Evolutionary conservation across 352 stramenopile species (phyloP), one percentile per base, ranked within the genome.

Genomic region (Phytopythium sindhum): DNA sequence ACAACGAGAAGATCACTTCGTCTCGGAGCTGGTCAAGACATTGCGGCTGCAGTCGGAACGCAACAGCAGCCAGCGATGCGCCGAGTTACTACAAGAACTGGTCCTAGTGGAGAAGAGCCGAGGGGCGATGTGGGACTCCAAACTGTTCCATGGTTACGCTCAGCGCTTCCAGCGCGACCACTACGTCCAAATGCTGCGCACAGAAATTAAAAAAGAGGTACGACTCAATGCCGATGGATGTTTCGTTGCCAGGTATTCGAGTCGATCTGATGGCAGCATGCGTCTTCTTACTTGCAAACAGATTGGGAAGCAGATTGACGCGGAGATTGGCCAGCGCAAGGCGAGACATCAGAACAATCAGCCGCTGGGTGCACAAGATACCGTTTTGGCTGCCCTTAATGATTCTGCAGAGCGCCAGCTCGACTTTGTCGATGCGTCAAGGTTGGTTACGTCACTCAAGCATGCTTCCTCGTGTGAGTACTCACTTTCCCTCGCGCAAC

Each of bases 131-230:
- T 93, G 83, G 79, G 85, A 93, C 62, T 93, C 83, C 1, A 80
- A 57, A 2, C 58, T 92, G 4, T 70, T 93, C 24, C 85, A 93
- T 19, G 83, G 85, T 0, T 74, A 93, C 66, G 60, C 66, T 2
- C 85, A 93, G 58, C 72, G 85, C 19, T 92, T 93, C 54, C 74
- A 82, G 12, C 74, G 85, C 7, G 44, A 68, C 2, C 67, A 82
- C 29, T 93, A 92, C 35, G 71, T 87, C 1, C 75, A 65, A 2
- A 88, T 89, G 75, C 45, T 93, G 23, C 79, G 78, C 4, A 14
- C 67, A 4, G 82, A 90, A 48, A 91, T 93, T 57, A 88, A 90
- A 55, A 88, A 87, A 42, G 81, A 93, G 74, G 83, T 90, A 64
- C 29, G 56, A 39, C 1, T 15, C 33, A 2, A 39, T 39, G 14